Evolutionary conservation across 345 rosid species (phyloP).

Genomic region (Tarenaya hassleriana): DNA sequence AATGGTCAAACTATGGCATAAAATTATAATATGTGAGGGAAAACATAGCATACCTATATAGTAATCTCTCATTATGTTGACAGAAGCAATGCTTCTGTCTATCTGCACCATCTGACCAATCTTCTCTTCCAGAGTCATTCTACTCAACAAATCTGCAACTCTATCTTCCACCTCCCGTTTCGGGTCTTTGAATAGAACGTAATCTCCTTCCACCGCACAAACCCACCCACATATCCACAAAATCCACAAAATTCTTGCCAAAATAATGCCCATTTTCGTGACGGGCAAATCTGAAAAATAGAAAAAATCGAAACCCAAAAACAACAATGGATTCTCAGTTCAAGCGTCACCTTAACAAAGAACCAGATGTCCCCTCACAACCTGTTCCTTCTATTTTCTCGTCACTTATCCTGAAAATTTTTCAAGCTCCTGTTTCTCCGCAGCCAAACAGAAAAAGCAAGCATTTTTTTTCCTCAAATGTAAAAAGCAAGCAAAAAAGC

Average conservation of each 20-base stretch:
- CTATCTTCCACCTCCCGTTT: constrained; percentile 37
- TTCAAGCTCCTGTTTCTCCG: constrained; percentile 1
- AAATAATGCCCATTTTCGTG: constrained; percentile 27
- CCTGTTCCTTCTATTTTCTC: neutral
- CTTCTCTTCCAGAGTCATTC: constrained; percentile 53
- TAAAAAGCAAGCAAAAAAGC: no score
- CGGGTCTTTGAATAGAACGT: constrained; percentile 43
- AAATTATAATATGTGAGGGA: neutral
- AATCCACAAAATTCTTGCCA: constrained; percentile 17
- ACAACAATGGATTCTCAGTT: constrained; percentile 14
- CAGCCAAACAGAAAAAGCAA: constrained; percentile 15
- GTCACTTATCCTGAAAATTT: no score
- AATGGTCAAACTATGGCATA: neutral
- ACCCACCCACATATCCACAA: constrained; percentile 30
- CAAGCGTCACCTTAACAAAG: constrained; percentile 3
- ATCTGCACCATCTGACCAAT: constrained; percentile 60
- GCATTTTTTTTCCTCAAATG: neutral
- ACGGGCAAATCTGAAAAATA: constrained; percentile 12
- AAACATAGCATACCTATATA: constrained; percentile 33
- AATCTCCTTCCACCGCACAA: constrained; percentile 32
- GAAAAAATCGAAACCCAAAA: constrained; percentile 2
- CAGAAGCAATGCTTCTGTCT: constrained; percentile 42
- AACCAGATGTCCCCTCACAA: neutral
- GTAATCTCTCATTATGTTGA: constrained; percentile 37
- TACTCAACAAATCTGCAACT: constrained; percentile 35